These are phyloP conservation scores for Aspergillus fijiensis DNA, from an alignment of 2,329 filamentous ascomycete genomes.

Conservation along the genomic window DNA sequence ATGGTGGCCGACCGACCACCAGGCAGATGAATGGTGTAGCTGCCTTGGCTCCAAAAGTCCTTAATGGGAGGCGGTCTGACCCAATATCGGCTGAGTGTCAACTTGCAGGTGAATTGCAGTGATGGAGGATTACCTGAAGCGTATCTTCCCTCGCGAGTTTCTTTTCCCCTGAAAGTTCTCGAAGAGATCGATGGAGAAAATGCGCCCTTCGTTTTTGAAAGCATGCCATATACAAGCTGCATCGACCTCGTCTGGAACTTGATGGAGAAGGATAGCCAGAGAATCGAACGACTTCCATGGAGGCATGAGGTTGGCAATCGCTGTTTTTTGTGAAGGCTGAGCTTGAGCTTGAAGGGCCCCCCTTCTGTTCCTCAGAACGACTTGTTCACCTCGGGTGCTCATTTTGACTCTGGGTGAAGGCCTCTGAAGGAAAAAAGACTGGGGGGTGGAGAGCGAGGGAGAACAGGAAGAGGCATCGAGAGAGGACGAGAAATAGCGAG, in stretches of 20 bases:
- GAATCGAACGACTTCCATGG: slow-evolving; percentile 44
- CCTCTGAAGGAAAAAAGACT: background rate
- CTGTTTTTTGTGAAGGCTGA: background rate
- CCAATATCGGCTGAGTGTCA: slow-evolving; percentile 1
- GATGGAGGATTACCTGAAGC: slow-evolving; percentile 48
- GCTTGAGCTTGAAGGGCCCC: background rate
- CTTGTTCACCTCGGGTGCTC: background rate
- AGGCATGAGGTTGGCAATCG: slow-evolving; percentile 7
- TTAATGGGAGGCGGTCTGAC: slow-evolving; percentile 51
- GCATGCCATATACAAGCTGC: slow-evolving; percentile 50
- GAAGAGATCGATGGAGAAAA: slow-evolving; percentile 59
- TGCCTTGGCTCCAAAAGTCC: slow-evolving; percentile 51
- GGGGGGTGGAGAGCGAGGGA: background rate
- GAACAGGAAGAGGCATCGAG: background rate
- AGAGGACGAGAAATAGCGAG: background rate
- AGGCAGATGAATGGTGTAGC: slow-evolving; percentile 30
- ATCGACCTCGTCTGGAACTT: slow-evolving; percentile 36
- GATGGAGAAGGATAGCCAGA: slow-evolving; percentile 36
- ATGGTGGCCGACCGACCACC: slow-evolving; percentile 24
- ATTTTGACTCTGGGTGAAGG: background rate
- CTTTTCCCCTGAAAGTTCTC: slow-evolving; percentile 44
- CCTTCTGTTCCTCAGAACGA: background rate
- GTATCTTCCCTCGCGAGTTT: slow-evolving; percentile 49
- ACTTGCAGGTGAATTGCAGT: background rate
- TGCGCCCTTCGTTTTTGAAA: slow-evolving; percentile 54